Percentiles rank a stretch among this genome's conserved stretches.
These are phyloP conservation scores for Suhomyces faveliae DNA, from an alignment of 805 yeast genomes.

Conservation along the genomic window DNA sequence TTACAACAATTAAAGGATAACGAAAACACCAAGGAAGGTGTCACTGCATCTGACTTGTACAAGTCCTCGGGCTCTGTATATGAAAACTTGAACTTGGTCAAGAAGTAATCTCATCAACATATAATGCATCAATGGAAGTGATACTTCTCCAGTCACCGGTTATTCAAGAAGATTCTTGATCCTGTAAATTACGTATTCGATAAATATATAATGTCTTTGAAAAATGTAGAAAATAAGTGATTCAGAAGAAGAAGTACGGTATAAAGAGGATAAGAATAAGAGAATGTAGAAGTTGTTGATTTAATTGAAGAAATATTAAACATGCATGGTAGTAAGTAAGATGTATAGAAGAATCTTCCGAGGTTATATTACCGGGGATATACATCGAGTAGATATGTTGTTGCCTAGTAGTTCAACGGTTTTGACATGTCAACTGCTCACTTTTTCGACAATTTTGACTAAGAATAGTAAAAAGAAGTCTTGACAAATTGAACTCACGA, in stretches of 20 bases:
- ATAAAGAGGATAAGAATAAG: background rate
- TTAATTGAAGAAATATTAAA: background rate
- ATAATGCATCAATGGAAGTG: background rate
- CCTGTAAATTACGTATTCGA: conserved; percentile 4
- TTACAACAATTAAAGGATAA: conserved; percentile 46
- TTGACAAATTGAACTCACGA: too few relatives aligned
- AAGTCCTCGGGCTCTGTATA: conserved; percentile 41
- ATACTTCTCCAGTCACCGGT: background rate
- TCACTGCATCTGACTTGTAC: conserved; percentile 43
- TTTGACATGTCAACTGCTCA: too few relatives aligned
- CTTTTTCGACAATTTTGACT: too few relatives aligned
- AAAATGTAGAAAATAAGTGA: background rate
- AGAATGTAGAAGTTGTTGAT: too few relatives aligned
- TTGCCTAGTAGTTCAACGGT: too few relatives aligned
- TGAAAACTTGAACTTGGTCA: conserved; percentile 44
- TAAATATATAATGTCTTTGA: conserved; percentile 1
- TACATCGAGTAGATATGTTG: too few relatives aligned
- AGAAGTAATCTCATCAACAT: conserved; percentile 7
- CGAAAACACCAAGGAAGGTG: conserved; percentile 39
- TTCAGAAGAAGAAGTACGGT: background rate
- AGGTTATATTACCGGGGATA: too few relatives aligned
- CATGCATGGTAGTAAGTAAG: too few relatives aligned
- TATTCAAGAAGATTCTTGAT: background rate
- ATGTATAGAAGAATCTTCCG: too few relatives aligned
- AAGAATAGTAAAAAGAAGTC: too few relatives aligned